Base-by-base conservation (phyloP, 257 asterid species). In the Solanum stenotomum region DNA sequence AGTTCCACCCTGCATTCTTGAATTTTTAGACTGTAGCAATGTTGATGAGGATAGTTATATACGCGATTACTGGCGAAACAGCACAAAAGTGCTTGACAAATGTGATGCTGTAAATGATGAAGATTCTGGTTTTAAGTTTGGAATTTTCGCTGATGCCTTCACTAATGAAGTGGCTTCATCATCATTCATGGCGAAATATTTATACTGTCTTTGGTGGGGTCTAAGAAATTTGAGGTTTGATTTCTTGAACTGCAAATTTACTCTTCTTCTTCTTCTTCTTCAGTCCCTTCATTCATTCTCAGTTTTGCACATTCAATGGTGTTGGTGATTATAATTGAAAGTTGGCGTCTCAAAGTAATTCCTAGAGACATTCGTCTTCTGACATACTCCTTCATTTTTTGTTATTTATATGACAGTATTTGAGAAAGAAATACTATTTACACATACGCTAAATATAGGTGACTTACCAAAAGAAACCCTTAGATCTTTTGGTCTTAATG, bases 161-260 rank as follows among this genome's bases (percentile, higher is more conserved):
- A 96, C 94, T 0, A 94, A 96, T 76, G 87, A 93, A 86, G 99
- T 97, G 44, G 96, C 99, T 90, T 91, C 98, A 2, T 90, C 99
- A 14, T 40, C 72, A 27, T 96, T 95, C 92, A 8, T 93, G 20
- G 94, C 94, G 87, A 96, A 96, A 93, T 96, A 96, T 91, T 90
- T 96, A 16, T 95, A 96, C 89, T 94, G 99, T 92, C 98, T 97
- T 34, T 97, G 99, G 99, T 96, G 99, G 99, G 99, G 99, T 85
- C 91, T 97, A 86, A 91, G 99, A 89, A 97, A 97, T 89, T 91
- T 97, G 92, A 96, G 99, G 99, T 97, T 44, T 77, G 92, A 10
- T 81, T 81, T 79, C 52, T 85, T 85, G 35, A 52, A 38, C 67
- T 67, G 68, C 40, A 40, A 42, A 67, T 22, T 37, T 72, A 37